Evolutionary conservation across 192 early-diverging fungal species (phyloP), one percentile per base, ranked within the genome.

Genomic region (Phycomyces nitens): DNA sequence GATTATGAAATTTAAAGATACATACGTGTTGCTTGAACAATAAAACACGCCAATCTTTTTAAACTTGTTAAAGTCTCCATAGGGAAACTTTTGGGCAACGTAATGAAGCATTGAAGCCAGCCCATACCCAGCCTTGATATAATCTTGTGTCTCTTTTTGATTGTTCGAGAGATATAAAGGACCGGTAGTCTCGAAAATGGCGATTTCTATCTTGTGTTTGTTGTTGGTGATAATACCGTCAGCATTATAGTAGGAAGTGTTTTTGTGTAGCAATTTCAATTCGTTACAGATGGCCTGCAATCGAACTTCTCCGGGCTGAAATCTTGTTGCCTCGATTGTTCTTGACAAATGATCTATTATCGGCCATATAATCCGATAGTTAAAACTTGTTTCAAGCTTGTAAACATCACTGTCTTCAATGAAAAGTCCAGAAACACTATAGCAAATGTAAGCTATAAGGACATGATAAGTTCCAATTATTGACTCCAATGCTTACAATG

Each of bases 131-230:
- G 21, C 23, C 52, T 53, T 53, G 23, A 53, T 53, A 22, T 53
- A 53, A 53, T 53, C 52, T 1, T 53, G 52, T 23, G 23, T 53
- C 52, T 53, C 52, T 9, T 53, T 53, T 53, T n/a, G 21, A 9
- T 21, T 23, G 52, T 53, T 53, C 23, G 52, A 53, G 26, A 22
- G 52, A 22, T 21, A 22, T 23, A 53, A 53, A 53, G 9, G 3
- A 23, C 52, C 52, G 14, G 21, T 53, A 53, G 52, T 53, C 23
- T 53, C 21, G 23, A 53, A n/a, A 53, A 53, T 18, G 20, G 21
- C 52, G 23, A 53, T 53, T 53, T 53, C 52, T 53, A 53, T 53
- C 12, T 53, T 53, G 52, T 53, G 52, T 53, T 53, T 53, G 52
- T 53, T 53, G 21, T 53, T 53, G 52, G 23, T 53, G 23, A 53